Evolutionary conservation across 208 protist genomes (phyloP).

Genomic region (Trypanosoma cruzi): DNA sequence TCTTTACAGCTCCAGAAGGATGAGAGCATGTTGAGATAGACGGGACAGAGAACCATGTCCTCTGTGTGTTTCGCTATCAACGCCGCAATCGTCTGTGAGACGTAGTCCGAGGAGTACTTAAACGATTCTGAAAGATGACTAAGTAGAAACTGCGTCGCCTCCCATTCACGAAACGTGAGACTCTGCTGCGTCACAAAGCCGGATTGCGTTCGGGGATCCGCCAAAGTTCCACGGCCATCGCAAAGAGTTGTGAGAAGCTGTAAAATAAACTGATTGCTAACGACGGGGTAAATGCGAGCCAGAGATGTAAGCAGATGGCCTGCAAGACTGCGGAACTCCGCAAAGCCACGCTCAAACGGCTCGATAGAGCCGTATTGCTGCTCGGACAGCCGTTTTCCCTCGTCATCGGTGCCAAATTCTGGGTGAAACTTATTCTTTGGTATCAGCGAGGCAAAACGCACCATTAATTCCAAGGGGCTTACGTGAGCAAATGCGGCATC

Average conservation of each 20-base stretch:
- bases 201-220: conserved; percentile 57
- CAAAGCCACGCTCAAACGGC: conserved; percentile 57
- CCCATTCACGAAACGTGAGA: conserved; percentile 69
- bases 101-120: conserved; percentile 38
- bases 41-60: conserved; percentile 79
- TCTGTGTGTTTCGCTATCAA: conserved; percentile 42
- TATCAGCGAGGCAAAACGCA: conserved; percentile 39
- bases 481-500: conserved; percentile 34
- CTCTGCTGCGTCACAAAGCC: conserved; percentile 79
- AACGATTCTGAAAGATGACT: conserved; percentile 65
- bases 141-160: conserved; percentile 75
- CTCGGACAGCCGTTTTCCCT: conserved; percentile 48
- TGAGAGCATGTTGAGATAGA: conserved; percentile 84
- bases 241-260: conserved; percentile 40
- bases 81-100: conserved; percentile 46
- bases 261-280: conserved; percentile 56
- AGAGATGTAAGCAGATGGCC: conserved; percentile 43
- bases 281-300: conserved; percentile 45
- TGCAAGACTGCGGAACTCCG: conserved; percentile 55
- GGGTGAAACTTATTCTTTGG: conserved; percentile 75
- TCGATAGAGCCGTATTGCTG: conserved; percentile 64
- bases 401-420: conserved; percentile 33
- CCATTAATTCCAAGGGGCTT: conserved; percentile 42
- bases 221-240: conserved; percentile 44
- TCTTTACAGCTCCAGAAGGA: conserved; percentile 73